Percentiles rank a stretch among this genome's conserved stretches.
Evolutionary conservation across 495 filamentous ascomycete genomes (phyloP).

Genomic region (Penicillium lividum): DNA sequence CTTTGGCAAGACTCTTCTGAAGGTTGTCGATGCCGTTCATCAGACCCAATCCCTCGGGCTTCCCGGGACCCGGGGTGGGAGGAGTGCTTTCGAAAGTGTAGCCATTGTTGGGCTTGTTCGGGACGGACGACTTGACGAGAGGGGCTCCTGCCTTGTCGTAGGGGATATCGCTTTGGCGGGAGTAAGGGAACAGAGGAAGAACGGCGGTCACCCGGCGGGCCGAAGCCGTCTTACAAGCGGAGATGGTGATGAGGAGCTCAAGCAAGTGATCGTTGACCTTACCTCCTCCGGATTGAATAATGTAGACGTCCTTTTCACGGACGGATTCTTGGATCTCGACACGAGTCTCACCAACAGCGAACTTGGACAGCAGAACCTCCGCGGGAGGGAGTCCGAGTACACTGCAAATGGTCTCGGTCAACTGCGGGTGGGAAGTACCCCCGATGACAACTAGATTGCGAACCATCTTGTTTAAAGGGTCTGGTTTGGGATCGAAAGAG

Average conservation of each 20-base stretch:
- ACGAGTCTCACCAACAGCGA: conserved; percentile 89
- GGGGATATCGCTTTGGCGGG: conserved; percentile 89
- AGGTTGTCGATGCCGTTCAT: conserved; percentile 63
- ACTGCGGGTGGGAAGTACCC: conserved; percentile 85
- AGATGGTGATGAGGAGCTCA: conserved; percentile 94
- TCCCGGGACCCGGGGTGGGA: conserved; percentile 72
- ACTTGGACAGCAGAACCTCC: conserved; percentile 83
- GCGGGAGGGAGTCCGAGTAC: conserved; percentile 82
- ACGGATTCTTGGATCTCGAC: conserved; percentile 96
- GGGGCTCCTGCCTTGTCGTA: conserved; percentile 95
- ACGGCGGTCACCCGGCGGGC: conserved; percentile 90
- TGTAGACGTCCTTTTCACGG: conserved; percentile 96
- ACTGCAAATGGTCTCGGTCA: conserved; percentile 82
- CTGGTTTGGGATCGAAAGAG: conserved; percentile 14
- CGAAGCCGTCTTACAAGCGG: conserved; percentile 94
- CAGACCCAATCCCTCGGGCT: conserved; percentile 62
- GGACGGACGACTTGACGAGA: conserved; percentile 64
- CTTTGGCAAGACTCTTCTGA: conserved; percentile 63
- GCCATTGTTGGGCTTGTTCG: conserved; percentile 52
- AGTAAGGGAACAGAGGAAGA: conserved; percentile 94
- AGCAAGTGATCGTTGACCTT: conserved; percentile 95
- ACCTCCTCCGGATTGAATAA: conserved; percentile 85
- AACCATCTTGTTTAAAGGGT: conserved; percentile 62
- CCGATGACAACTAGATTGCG: conserved; percentile 94
- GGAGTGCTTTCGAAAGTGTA: conserved; percentile 96